phyloP scores from a whole-genome alignment of 768 basidiomycete genomes.

The Lactarius evosmus region DNA sequence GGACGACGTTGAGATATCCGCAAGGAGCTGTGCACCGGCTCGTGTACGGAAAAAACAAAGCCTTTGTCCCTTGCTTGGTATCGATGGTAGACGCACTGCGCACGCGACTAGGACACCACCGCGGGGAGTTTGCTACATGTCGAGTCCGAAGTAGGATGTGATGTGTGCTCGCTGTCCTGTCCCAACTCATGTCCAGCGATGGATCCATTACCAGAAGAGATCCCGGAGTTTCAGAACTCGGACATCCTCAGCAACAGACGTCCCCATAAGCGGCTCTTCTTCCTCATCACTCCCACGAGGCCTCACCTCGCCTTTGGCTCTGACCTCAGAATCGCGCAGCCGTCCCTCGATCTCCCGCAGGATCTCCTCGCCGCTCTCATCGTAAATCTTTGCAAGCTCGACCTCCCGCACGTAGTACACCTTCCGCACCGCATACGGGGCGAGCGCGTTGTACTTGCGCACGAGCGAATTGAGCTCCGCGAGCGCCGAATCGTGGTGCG shows the following conservation, averaged over 20 bases:
- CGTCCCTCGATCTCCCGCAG: conserved; percentile 38
- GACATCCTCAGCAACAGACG: not conserved
- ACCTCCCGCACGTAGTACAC: conserved; percentile 51
- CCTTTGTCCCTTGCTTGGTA: not conserved
- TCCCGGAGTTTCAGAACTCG: not conserved
- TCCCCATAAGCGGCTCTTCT: not conserved
- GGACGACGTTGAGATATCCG: not conserved
- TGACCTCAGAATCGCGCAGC: not conserved
- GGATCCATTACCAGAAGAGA: conserved; percentile 13
- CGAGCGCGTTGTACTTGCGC: conserved; percentile 74
- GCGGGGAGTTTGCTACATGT: not conserved
- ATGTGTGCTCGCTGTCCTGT: not conserved
- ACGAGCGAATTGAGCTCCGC: conserved; percentile 72
- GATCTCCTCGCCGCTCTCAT: conserved; percentile 52
- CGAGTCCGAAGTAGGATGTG: not conserved
- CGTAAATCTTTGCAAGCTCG: conserved; percentile 58
- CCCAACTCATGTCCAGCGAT: not conserved
- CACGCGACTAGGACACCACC: not conserved
- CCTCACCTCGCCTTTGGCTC: not conserved
- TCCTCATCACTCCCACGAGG: conserved; percentile 15
- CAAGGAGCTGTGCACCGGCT: not conserved
- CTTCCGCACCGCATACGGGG: conserved; percentile 74
- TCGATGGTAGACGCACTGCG: not conserved
- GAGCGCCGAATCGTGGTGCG: conserved; percentile 67
- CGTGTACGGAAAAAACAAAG: not conserved